Evolutionary conservation across 108 stramenopile genomes (phyloP), one percentile per base, ranked within the genome.

Genomic region (Conticribra guillardii): DNA sequence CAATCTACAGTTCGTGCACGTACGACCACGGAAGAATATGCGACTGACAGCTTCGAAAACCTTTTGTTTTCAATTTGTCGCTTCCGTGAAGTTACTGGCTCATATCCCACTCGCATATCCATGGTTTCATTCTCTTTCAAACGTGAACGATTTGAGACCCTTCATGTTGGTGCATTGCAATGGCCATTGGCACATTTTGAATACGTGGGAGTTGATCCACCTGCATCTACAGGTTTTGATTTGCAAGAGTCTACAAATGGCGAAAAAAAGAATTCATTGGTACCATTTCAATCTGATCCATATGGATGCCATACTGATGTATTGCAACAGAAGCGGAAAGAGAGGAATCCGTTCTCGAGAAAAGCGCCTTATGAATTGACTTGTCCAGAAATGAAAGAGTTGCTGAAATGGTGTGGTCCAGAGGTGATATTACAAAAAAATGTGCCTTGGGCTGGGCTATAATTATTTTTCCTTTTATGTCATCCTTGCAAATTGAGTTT

Each of bases 11-110:
- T 93, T 0, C 67, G 95, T 63, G 84, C 95, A 9, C 81, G 95
- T 24, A 92, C 95, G 5, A 67, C 77, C 17, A 81, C 95, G 17
- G 95, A 96, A 84, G 95, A 98, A 51, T 99, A 93, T 80, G 97
- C 99, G 4, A 92, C 94, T 1, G 99, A 99, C 61, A 93, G 91
- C 27, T 97, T 97, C 81, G 92, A 98, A 73, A 99, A 99, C 80
- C 69, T 99, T 45, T 83, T 98, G 57, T 99, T 98, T 82, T 93
- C 96, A 4, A 93, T 98, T 17, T 97, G 97, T 72, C 86, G 97
- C 17, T 99, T 99, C 68, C 82, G 75, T 9, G 98, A 98, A 64
- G 73, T 98, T 23, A 97, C 97, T 0, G 96, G 95, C 5, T n/a
- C 46, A 5, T 99, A 97, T 64, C 99, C 99, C 1, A 30, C 61